Percentiles rank a stretch among this genome's conserved stretches.
phyloP scores from a whole-genome alignment of 2,329 filamentous ascomycete species.

The Epichloe uncinata region DNA sequence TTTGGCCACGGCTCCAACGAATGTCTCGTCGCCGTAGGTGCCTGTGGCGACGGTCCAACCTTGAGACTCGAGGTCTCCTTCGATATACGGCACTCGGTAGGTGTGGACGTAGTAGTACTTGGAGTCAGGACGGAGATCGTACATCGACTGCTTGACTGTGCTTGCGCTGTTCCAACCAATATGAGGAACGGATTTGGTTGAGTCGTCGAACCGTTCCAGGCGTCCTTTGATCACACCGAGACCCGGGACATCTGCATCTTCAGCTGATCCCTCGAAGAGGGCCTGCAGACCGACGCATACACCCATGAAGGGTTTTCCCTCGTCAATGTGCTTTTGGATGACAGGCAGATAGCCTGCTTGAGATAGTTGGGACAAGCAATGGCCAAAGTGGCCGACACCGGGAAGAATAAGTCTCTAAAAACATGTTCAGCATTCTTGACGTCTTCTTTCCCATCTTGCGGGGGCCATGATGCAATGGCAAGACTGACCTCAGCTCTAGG shows the following conservation, averaged over 20 bases:
- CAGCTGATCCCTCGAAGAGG: slow-evolving; percentile 73
- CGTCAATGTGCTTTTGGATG: slow-evolving; percentile 66
- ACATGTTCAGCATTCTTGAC: not conserved
- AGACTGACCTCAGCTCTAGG: slow-evolving; percentile 59
- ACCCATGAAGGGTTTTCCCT: slow-evolving; percentile 95
- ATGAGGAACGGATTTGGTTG: slow-evolving; percentile 83
- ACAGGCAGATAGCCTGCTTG: slow-evolving; percentile 74
- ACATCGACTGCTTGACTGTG: slow-evolving; percentile 46
- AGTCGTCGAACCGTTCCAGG: slow-evolving; percentile 64
- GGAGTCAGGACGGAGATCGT: slow-evolving; percentile 63
- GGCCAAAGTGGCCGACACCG: slow-evolving; percentile 93
- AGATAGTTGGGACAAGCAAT: slow-evolving; percentile 78
- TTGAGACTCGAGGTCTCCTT: slow-evolving; percentile 59
- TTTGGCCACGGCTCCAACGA: slow-evolving; percentile 78
- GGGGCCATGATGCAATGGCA: too few species aligned
- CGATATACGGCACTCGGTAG: slow-evolving; percentile 67
- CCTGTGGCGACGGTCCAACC: slow-evolving; percentile 92
- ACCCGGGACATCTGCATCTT: slow-evolving; percentile 59
- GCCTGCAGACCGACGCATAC: slow-evolving; percentile 94
- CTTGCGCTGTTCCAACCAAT: slow-evolving; percentile 97
- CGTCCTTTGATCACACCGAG: slow-evolving; percentile 59
- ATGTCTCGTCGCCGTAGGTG: slow-evolving; percentile 75
- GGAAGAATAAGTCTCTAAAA: slow-evolving; percentile 80
- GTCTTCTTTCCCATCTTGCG: not conserved
- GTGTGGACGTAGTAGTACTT: slow-evolving; percentile 99